Evolutionary conservation across 768 basidiomycete species (phyloP), one percentile per base, ranked within the genome.

Genomic region (Phallus indusiatus): DNA sequence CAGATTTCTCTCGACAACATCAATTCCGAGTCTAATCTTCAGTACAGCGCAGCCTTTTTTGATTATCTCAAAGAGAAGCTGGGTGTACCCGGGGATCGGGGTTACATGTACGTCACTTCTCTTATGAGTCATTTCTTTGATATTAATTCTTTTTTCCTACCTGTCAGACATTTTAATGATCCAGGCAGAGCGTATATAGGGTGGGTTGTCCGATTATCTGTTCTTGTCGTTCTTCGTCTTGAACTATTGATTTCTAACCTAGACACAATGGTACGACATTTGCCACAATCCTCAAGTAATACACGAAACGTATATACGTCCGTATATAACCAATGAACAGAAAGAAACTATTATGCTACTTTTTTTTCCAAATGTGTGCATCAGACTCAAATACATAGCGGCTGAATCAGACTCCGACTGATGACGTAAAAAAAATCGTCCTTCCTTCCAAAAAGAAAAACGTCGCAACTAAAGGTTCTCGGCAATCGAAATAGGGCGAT

Each of bases 1-100:
- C 59, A 88, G 86, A 73, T 69, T 47, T 82, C 79, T 66, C 69
- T 88, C 67, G 80, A 76, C 64, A 83, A 83, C 64, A 70, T 83
- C 59, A 77, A 71, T 48, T 72, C 76, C 0, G 67, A 76, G 37
- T 60, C 64, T 46, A 83, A 83, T 57, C 77, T 78, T 59, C 60
- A 60, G 42, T 86, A 83, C 69, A 82, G 82, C 68, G 77, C 77
- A 63, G 72, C 67, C 1, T 75, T 87, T 58, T 81, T 81, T 54
- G 66, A 71, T 10, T 85, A 77, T 68, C 76, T 88, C 65, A 66
- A 79, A 61, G 67, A 75, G 64, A 81, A 81, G 59, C 70, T 88
- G 1, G 78, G 77, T 6, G 68, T 80, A 17, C 68, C 71, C 0
- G 75, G 70, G 1, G 71, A 81, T 62, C 76, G 84, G 51, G 84